Evolutionary conservation across 225 moss, liverwort and hornwort genomes (phyloP), one percentile per base, ranked within the genome.

Genomic region (Lunularia cruciata): DNA sequence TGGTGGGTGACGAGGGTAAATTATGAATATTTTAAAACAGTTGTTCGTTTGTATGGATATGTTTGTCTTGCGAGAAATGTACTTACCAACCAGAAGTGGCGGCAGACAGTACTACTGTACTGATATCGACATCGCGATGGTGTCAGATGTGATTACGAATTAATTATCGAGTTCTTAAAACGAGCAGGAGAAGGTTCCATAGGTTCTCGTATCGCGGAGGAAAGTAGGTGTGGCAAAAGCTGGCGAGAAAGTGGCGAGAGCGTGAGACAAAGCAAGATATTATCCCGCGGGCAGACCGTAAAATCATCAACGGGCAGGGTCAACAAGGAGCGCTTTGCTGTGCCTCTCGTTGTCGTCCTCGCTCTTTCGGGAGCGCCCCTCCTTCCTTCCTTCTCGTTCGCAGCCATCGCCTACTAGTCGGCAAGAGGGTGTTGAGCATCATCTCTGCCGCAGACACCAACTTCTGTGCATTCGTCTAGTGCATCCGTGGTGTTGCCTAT

Each of bases 261-360:
- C 20, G 67, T 63, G 39, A 40, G 23, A 45, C 42, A 40, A 40
- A 23, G 63, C 7, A 39, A 63, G 47, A 48, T 67, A 67, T 51
- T 51, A 33, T 67, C 34, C 13, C 49, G 6, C 5, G 67, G 67
- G 67, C 67, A 67, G 51, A 45, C 67, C 8, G 67, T 2, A 19
- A 51, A 35, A 52, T 20, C 11, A 11, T 67, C 8, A 6, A 51
- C 68, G 68, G 68, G 68, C 52, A 54, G 68, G n/a, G 37, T 53
- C 35, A 54, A 49, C 19, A 26, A 68, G 53, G 34, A 34, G 35
- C 53, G 23, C 51, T 33, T 34, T 10, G 12, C 31, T n/a, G 14
- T 9, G 59, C 14, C 36, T n/a, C 6, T 8, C 3, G 57, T 6
- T 12, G 42, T 42, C 12, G 42, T 12, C 42, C 42, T 42, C 42